Base-by-base conservation (phyloP, 2,329 filamentous ascomycete genomes). In the Fusarium sp. region DNA sequence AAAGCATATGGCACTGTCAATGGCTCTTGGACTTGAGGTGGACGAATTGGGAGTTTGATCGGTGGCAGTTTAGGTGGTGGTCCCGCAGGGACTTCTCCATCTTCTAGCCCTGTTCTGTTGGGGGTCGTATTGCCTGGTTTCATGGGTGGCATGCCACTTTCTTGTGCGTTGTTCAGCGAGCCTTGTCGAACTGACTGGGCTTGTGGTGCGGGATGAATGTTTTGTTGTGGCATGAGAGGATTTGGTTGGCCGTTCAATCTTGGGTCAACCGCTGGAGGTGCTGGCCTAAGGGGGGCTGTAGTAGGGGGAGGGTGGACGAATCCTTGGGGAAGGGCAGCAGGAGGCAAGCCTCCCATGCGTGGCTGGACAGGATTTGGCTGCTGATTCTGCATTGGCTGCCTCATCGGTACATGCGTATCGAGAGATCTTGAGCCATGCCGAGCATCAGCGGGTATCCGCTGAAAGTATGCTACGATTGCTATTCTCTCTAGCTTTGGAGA, bases 401-500 rank as follows among this genome's bases (percentile, higher is more conserved):
- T 47, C 51, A 45, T 46, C 17, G 66, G 67, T 23, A 72, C 59
- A 36, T 61, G 52, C 17, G 74, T 72, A 8, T 68, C 45, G 29
- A 75, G 63, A 66, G 79, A 74, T 27, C 55, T 66, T 51, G 76
- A 40, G 39, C 72, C 70, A 54, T 79, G 71, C 9, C 76, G 76
- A 2, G 74, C 74, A 2, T 66, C 62, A 21, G 72, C 75, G 3
- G 81, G 82, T 5, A 74, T 73, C 11, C 80, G 76, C 66, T 80
- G 81, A 68, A 83, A 85, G 70, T 84, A 85, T 13, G 79, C 80
- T 2, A 78, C 83, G 40, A 86, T 73, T 11, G 80, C 79, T 11
- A 79, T 66, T 11, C 78, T 77, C 65, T 84, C 80, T 15, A 71
- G 72, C n/a, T 68, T 72, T 46, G 55, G 74, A 6, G 72, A 65